Base-by-base conservation (phyloP, 2,329 filamentous ascomycete species). In the Aspergillus tanneri region DNA sequence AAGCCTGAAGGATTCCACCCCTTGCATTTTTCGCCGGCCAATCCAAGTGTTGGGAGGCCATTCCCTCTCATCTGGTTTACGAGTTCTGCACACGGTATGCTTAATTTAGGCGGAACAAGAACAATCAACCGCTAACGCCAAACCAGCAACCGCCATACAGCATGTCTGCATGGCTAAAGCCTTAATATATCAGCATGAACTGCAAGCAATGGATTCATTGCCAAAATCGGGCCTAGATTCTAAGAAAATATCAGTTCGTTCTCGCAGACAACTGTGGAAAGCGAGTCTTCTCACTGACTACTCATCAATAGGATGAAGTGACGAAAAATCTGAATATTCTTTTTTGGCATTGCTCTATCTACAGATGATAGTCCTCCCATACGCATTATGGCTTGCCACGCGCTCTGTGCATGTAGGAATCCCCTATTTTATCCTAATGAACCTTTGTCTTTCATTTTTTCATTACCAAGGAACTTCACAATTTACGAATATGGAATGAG, bases 11-110 rank as follows among this genome's bases (percentile, higher is more conserved):
- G 49, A 0, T 67, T 68, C 44, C 55, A 55, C 14, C 64, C 65
- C 0, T 52, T 68, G 41, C 63, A 68, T 53, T 53, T 62, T 40
- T 61, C 65, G 2, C 54, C 52, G 16, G 55, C 61, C 5, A 64
- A 66, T 46, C 48, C 52, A 23, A 50, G 50, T 12, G 47, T 39
- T 11, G 63, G 62, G 7, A 61, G 65, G 14, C 63, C 65, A 6
- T 68, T 67, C 32, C 65, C 65, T 27, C 56, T 66, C 16, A 54
- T 65, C 32, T 65, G 61, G 61, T 67, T 62, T 46, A 66, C 60
- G 8, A 67, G 55, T 46, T 45, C 64, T 23, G 62, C 59, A 48
- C 63, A 67, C 55, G 63, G 65, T 68, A 58, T 39, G 53, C 11
- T 23, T 30, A n/a, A 2, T n/a, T 5, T 10, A 12, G 16, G 12